These are phyloP conservation scores for Aspergillus fumigatus DNA, from an alignment of 2,329 filamentous ascomycete species.

Conservation along the genomic window DNA sequence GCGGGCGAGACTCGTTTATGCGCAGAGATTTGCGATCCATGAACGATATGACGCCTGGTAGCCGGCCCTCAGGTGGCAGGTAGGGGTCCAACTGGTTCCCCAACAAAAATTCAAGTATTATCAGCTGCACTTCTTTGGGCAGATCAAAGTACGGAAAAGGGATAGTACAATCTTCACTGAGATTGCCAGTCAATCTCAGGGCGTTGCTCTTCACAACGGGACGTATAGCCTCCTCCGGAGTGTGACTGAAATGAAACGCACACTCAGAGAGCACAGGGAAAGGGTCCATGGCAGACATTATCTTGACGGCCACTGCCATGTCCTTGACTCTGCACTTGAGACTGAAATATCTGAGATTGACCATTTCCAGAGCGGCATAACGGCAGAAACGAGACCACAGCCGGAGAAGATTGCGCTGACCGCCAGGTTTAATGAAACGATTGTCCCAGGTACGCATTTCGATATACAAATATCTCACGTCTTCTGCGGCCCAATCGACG, in stretches of 20 bases:
- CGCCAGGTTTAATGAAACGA: slow-evolving; percentile 15
- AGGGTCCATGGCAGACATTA: slow-evolving; percentile 14
- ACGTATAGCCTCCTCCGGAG: slow-evolving; percentile 11
- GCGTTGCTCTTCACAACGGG: slow-evolving; percentile 12
- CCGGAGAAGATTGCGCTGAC: slow-evolving; percentile 11
- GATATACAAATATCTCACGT: slow-evolving; percentile 16
- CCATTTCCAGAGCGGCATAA: slow-evolving; percentile 9
- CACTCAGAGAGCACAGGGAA: slow-evolving; percentile 21
- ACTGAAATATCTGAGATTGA: slow-evolving; percentile 16
- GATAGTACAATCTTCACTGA: slow-evolving; percentile 11
- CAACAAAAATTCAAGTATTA: slow-evolving; percentile 18
- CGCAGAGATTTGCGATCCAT: slow-evolving; percentile 12
- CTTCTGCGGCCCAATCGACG: slow-evolving; percentile 10
- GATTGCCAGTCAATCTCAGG: slow-evolving; percentile 13
- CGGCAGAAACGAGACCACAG: slow-evolving; percentile 20
- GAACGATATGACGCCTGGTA: slow-evolving; percentile 10
- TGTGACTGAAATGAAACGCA: slow-evolving; percentile 16
- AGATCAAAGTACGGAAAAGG: slow-evolving; percentile 20
- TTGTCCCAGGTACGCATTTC: slow-evolving; percentile 16
- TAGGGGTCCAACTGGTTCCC: slow-evolving; percentile 11
- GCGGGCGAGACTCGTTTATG: neutral
- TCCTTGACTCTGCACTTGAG: slow-evolving; percentile 21
- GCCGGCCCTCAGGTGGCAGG: slow-evolving; percentile 5
- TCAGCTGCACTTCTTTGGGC: slow-evolving; percentile 25
- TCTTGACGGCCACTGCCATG: slow-evolving; percentile 10